Conservation (phyloP, 768 basidiomycete genomes). For the Lactarius hatsudake region DNA sequence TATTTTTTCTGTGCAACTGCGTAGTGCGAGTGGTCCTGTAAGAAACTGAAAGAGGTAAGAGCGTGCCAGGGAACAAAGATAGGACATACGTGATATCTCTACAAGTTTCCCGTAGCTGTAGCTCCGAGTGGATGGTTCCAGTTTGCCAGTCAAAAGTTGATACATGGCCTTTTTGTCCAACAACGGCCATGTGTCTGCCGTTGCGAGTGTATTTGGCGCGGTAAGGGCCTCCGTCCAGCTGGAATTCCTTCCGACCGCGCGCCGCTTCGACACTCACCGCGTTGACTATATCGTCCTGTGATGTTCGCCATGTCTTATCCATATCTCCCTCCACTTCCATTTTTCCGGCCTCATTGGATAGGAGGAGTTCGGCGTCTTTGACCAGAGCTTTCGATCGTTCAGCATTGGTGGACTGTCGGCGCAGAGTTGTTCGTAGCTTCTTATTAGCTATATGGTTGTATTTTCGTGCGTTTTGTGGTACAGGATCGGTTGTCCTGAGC, state of each 20-base stretch:
- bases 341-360: slow-evolving; percentile 64
- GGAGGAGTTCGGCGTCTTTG: slow-evolving; percentile 70
- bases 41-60: slow-evolving; percentile 50
- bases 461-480: slow-evolving; percentile 46
- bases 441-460: slow-evolving; percentile 68
- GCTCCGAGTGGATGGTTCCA: slow-evolving; percentile 79
- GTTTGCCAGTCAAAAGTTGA: slow-evolving; percentile 94
- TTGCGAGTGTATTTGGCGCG: slow-evolving; percentile 84
- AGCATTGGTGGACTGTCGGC: slow-evolving; percentile 57
- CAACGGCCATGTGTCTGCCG: slow-evolving; percentile 87
- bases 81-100: slow-evolving; percentile 81
- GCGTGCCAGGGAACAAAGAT: background rate
- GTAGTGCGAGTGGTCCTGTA: slow-evolving; percentile 90
- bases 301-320: slow-evolving; percentile 87
- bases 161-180: slow-evolving; percentile 78
- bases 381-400: slow-evolving; percentile 59
- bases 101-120: slow-evolving; percentile 87
- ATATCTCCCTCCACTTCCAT: slow-evolving; percentile 76
- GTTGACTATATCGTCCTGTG: slow-evolving; percentile 72
- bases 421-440: slow-evolving; percentile 70
- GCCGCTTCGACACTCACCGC: slow-evolving; percentile 73
- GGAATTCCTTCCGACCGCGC: slow-evolving; percentile 71
- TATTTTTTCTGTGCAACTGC: slow-evolving; percentile 97
- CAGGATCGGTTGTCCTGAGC: slow-evolving; percentile 49
- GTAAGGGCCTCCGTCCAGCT: slow-evolving; percentile 84